A percentile compares a stretch with the other conserved stretches of the same genome.
phyloP scores from a whole-genome alignment of 192 early-diverging fungal genomes.

The Obelidium mucronatum region DNA sequence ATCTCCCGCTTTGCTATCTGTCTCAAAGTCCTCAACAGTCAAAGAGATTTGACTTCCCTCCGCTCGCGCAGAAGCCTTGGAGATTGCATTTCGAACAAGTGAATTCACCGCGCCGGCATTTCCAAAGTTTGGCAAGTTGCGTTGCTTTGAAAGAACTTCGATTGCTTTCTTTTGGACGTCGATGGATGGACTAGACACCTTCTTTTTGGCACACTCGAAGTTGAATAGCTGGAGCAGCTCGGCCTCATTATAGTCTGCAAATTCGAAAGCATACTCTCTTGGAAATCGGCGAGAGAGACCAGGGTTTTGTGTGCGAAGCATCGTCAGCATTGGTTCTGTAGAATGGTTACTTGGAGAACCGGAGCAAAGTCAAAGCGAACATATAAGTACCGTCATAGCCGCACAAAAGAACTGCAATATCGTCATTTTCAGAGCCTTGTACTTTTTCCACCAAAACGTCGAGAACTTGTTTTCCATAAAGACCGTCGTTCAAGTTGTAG shows the following conservation, averaged over 20 bases:
- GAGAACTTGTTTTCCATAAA: slow-evolving; percentile 48
- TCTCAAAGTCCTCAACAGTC: slow-evolving; percentile 40
- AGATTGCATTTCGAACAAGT: slow-evolving; percentile 38
- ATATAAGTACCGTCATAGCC: slow-evolving; percentile 41
- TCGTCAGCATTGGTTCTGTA: slow-evolving; percentile 41
- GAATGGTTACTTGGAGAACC: background rate
- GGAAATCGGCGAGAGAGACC: slow-evolving; percentile 49
- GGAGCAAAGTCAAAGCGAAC: background rate
- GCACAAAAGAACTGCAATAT: slow-evolving; percentile 48
- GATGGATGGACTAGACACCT: slow-evolving; percentile 21
- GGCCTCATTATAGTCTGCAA: slow-evolving; percentile 45
- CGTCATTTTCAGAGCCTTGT: slow-evolving; percentile 47
- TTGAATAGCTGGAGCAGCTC: slow-evolving; percentile 46
- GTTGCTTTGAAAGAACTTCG: slow-evolving; percentile 39
- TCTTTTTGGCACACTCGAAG: slow-evolving; percentile 21
- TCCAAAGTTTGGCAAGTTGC: slow-evolving; percentile 50
- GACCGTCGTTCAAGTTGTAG: slow-evolving; percentile 41
- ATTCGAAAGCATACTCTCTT: slow-evolving; percentile 44
- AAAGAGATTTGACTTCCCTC: slow-evolving; percentile 6
- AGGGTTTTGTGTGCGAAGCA: slow-evolving; percentile 51
- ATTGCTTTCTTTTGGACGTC: slow-evolving; percentile 32
- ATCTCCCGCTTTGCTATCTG: background rate
- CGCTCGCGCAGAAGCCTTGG: slow-evolving; percentile 34
- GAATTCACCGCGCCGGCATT: slow-evolving; percentile 48
- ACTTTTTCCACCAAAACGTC: slow-evolving; percentile 50